Base-by-base conservation (phyloP, 1,284 basidiomycete genomes). In the Stygiomarasmius scandens region DNA sequence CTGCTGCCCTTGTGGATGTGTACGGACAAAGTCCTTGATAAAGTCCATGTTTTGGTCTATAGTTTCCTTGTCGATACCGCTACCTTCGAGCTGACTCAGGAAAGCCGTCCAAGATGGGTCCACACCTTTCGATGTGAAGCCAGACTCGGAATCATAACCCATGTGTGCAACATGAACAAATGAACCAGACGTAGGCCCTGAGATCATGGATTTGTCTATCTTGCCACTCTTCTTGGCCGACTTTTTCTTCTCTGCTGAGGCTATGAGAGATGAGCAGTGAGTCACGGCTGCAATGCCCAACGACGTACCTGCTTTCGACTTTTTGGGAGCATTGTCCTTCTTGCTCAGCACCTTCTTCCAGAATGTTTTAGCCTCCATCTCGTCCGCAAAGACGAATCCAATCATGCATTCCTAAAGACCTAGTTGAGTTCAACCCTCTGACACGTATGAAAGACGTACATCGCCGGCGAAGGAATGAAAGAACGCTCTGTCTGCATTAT, bases 91-190 rank as follows among this genome's bases (percentile, higher is more conserved):
- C 64, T 87, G 82, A 23, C 79, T 81, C 2, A 98, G 80, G 56
- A 98, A 76, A 0, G 87, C 79, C 58, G 88, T 82, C 96, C 96
- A 99, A 8, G 90, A 93, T 2, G 93, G 88, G 73, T 98, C 96
- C n/a, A 98, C 92, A 59, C 93, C 92, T 34, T 83, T 83, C 1
- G 90, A 91, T 0, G 88, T 89, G 72, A 95, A 98, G 3, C 95
- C 95, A 41, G 87, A 85, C 64, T 96, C 87, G 0, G 85, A 72
- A 64, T 96, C 92, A 71, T 92, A 98, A 23, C 95, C 95, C 92
- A 99, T 97, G 70, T 98, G 96, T 0, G 92, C 94, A 46, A 97
- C 83, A 69, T 98, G 96, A 63, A 87, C 83, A 79, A 98, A 98
- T 3, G 90, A 90, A 19, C 88, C 89, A 2, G 75, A 70, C 16